Percentiles rank a stretch among this genome's conserved stretches.
phyloP scores from a whole-genome alignment of 1,284 basidiomycete genomes.

The Exobasidium rhododendri region DNA sequence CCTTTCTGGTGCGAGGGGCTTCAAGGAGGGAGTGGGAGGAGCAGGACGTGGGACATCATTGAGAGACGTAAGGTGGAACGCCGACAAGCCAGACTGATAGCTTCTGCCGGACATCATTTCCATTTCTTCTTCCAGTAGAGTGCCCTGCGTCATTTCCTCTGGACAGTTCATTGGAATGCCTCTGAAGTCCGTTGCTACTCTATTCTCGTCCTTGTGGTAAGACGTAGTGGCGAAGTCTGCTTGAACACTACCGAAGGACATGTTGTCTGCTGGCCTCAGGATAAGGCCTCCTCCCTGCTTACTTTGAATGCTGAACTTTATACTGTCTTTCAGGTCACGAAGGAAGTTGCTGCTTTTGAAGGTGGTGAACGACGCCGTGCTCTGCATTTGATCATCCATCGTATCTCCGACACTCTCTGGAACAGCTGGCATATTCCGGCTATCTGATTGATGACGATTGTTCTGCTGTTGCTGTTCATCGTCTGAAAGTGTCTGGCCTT shows the following conservation, averaged over 20 bases:
- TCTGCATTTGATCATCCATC: conserved; percentile 23
- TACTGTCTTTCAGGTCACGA: background rate
- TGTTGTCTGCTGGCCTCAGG: background rate
- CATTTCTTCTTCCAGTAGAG: background rate
- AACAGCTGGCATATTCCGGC: conserved; percentile 37
- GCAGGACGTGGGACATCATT: conserved; percentile 9
- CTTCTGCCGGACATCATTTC: conserved; percentile 14
- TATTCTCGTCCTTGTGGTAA: background rate
- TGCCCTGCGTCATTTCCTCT: background rate
- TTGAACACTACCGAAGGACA: background rate
- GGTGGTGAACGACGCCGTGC: background rate
- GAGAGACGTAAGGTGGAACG: background rate
- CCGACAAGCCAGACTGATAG: conserved; percentile 1
- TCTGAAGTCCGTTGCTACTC: background rate
- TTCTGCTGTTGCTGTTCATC: background rate
- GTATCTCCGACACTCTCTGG: conserved; percentile 33
- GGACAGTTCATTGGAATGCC: background rate
- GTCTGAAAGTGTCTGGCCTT: background rate
- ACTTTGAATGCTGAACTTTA: background rate
- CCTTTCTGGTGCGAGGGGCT: conserved; percentile 11
- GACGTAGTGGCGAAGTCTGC: background rate
- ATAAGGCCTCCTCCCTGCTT: background rate
- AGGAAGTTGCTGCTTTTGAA: background rate
- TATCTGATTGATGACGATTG: conserved; percentile 17
- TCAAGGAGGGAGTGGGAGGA: conserved; percentile 8